Evolutionary conservation across 805 yeast genomes (phyloP).

Genomic region (Scheffersomyces spartinae): DNA sequence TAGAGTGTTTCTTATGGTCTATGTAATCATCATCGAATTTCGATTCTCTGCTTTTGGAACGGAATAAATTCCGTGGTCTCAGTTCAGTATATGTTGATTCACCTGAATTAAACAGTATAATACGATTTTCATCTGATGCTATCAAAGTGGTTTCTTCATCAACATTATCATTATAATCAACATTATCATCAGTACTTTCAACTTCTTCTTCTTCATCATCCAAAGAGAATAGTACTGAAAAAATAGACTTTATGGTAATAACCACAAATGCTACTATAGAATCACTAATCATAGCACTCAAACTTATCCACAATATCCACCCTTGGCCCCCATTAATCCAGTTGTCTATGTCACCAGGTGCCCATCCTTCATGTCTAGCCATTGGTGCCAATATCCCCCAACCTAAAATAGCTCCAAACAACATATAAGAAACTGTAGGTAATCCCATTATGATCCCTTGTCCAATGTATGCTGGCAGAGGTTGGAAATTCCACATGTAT

Average conservation of each 20-base stretch:
- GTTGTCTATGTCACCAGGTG: slow-evolving; percentile 79
- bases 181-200: too few relatives aligned
- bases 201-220: slow-evolving; percentile 3
- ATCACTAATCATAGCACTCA: slow-evolving; percentile 90
- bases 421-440: slow-evolving; percentile 83
- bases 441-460: slow-evolving; percentile 98
- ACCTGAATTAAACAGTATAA: too few relatives aligned
- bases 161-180: neutral
- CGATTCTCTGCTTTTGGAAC: slow-evolving; percentile 4
- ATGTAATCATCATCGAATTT: slow-evolving; percentile 15
- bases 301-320: slow-evolving; percentile 91
- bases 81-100: slow-evolving; percentile 2
- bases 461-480: slow-evolving; percentile 95
- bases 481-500: slow-evolving; percentile 83
- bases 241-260: slow-evolving; percentile 36
- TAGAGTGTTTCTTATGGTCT: slow-evolving; percentile 34
- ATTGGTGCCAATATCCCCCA: slow-evolving; percentile 90
- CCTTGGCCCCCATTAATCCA: slow-evolving; percentile 95
- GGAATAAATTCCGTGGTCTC: slow-evolving; percentile 4
- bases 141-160: too few relatives aligned
- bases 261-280: slow-evolving; percentile 71
- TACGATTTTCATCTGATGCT: too few relatives aligned
- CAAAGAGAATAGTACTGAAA: slow-evolving; percentile 2
- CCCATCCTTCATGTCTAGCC: slow-evolving; percentile 66
- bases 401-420: slow-evolving; percentile 79